Conservation (phyloP, 495 filamentous ascomycete genomes). For the Aspergillus diversus region DNA sequence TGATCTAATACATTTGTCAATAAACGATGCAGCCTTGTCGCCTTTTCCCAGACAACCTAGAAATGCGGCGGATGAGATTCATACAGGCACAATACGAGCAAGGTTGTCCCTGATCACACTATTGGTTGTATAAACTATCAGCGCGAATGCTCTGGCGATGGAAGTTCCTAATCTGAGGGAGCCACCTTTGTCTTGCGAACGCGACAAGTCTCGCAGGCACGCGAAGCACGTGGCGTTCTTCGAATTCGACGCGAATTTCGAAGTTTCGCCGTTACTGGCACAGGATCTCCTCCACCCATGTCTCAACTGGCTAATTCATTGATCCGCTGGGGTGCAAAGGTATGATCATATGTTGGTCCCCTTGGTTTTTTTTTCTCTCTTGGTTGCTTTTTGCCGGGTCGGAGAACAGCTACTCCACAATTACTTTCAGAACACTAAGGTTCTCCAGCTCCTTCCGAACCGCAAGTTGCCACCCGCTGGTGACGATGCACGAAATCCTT, state of each 20-base stretch:
- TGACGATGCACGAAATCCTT: no score
- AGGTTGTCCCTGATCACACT: constrained; percentile 33
- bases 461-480: no score
- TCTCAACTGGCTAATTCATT: not conserved
- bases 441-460: no score
- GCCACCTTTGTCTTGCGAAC: constrained; percentile 33
- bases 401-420: not conserved
- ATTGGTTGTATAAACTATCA: not conserved
- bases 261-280: constrained; percentile 16
- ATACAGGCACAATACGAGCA: constrained; percentile 35
- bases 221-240: constrained; percentile 27
- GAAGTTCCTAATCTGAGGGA: not conserved
- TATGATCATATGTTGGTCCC: not conserved
- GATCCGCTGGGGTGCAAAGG: not conserved
- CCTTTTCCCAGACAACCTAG: not conserved
- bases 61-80: not conserved
- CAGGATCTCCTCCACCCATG: constrained; percentile 12
- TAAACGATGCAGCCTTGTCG: not conserved
- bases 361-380: no score
- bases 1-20: constrained; percentile 25
- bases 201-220: constrained; percentile 32
- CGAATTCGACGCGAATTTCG: constrained; percentile 20
- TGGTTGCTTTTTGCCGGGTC: no score
- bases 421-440: no score
- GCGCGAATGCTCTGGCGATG: not conserved